Evolutionary conservation across 1,284 basidiomycete genomes (phyloP), one percentile per base, ranked within the genome.

Genomic region (Ceratobasidium sp.): DNA sequence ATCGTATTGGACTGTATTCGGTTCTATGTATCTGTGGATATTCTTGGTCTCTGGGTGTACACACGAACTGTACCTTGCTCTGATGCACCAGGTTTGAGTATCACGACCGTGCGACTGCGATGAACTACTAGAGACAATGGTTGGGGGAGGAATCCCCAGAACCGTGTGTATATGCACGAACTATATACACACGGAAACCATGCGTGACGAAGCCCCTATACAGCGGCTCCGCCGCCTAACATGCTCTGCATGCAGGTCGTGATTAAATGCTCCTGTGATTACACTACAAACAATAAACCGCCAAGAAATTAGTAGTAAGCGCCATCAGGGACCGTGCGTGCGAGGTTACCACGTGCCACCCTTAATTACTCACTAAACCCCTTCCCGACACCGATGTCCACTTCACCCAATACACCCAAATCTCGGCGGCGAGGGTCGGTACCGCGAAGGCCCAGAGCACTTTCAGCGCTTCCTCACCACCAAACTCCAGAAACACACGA

Each of bases 401-500:
- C 71, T 26, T 64, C 61, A 38, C 59, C 61, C 38, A 48, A 64
- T 12, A 52, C 70, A 38, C 23, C 28, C 33, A 65, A 40, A 44
- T 38, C 13, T 15, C 61, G 61, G 23, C 71, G 61, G 10, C 69
- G 69, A 15, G 56, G 69, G 9, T 64, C 61, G n/a, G 46, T 50
- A 48, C 65, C 44, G 38, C 77, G 73, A 26, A 62, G 78, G 15
- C 50, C 42, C 17, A 61, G 78, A 52, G 78, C 78, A 48, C 28
- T 52, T n/a, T 78, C 77, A 17, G 46, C 70, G 15, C 65, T 77
- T 5, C 78, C 76, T 38, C 42, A 65, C n/a, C 59, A 50, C 59
- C 78, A 64, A 56, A 70, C 79, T 20, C 66, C 44, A 26, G 80
- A 80, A 42, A 82, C 83, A 1, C 95, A 96, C 83, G 90, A 94